phyloP scores from a whole-genome alignment of 371 early-diverging fungal genomes.

The Mortierella sp. region DNA sequence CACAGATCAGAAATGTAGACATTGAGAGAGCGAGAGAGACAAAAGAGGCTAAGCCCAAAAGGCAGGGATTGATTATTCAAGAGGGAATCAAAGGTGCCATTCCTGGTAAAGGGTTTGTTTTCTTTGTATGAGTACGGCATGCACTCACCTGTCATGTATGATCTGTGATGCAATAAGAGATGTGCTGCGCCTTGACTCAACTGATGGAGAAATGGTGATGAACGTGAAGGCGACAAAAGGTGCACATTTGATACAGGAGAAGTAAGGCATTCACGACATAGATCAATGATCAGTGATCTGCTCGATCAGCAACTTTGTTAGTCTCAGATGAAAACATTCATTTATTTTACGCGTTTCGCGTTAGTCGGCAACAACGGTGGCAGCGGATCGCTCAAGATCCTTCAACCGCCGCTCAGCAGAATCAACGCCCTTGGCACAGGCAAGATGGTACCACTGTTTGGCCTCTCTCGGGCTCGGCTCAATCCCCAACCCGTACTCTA shows the following conservation, averaged over 20 bases:
- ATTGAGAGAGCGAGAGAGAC: too few relatives aligned
- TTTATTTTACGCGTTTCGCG: neutral
- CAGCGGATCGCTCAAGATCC: slow-evolving; percentile 26
- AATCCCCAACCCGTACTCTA: slow-evolving; percentile 49
- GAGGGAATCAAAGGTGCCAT: too few relatives aligned
- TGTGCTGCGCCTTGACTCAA: too few relatives aligned
- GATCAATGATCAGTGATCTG: neutral
- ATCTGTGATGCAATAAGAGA: neutral
- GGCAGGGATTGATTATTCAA: neutral
- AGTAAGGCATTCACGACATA: neutral
- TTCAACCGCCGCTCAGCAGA: slow-evolving; percentile 47
- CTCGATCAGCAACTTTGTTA: neutral
- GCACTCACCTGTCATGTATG: neutral
- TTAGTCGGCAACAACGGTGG: neutral
- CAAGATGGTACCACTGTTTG: slow-evolving; percentile 51
- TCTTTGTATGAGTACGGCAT: neutral
- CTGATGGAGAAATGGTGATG: neutral
- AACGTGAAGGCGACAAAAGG: too few relatives aligned
- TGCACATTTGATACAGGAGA: too few relatives aligned
- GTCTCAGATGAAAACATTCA: neutral
- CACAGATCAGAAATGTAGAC: slow-evolving; percentile 9
- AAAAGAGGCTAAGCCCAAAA: neutral
- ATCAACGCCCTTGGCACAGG: slow-evolving; percentile 55
- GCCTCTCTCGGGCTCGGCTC: slow-evolving; percentile 37
- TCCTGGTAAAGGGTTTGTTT: too few relatives aligned